Evolutionary conservation across 1,284 basidiomycete genomes (phyloP).

Genomic region (Somion occarium): DNA sequence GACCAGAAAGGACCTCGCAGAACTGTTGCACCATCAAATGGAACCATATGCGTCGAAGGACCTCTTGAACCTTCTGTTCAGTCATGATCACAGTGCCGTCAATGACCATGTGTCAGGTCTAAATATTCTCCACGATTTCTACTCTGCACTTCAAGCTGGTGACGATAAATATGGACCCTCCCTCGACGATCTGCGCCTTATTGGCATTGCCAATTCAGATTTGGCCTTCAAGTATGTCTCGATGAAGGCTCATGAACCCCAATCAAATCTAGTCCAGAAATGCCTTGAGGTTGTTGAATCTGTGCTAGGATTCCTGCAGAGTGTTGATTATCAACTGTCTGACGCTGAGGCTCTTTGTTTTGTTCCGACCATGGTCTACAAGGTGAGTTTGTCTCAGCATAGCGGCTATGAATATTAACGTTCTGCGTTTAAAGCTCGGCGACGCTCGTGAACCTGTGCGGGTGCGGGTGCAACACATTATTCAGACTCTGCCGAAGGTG

Average conservation of each 20-base stretch:
- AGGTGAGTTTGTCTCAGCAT: constrained; percentile 48
- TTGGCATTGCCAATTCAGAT: constrained; percentile 90
- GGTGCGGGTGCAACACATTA: constrained; percentile 63
- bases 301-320: constrained; percentile 70
- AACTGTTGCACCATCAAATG: constrained; percentile 89
- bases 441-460: constrained; percentile 78
- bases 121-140: constrained; percentile 71
- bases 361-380: constrained; percentile 87
- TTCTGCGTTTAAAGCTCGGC: constrained; percentile 51
- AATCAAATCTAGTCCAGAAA: constrained; percentile 86
- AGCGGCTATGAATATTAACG: not conserved
- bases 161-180: constrained; percentile 54
- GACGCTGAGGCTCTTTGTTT: constrained; percentile 89
- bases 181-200: constrained; percentile 53
- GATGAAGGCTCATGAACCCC: constrained; percentile 87
- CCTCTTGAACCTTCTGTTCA: constrained; percentile 81
- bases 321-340: constrained; percentile 73
- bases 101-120: constrained; percentile 88
- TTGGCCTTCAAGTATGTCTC: constrained; percentile 93
- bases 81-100: constrained; percentile 93
- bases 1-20: constrained; percentile 83
- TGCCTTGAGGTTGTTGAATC: constrained; percentile 88
- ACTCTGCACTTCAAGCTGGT: constrained; percentile 51
- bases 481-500: constrained; percentile 71
- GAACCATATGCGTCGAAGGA: constrained; percentile 79